A percentile compares a stretch with the other conserved stretches of the same genome.
Evolutionary conservation across 2,329 filamentous ascomycete genomes (phyloP).

Genomic region (Diaporthe sp.): DNA sequence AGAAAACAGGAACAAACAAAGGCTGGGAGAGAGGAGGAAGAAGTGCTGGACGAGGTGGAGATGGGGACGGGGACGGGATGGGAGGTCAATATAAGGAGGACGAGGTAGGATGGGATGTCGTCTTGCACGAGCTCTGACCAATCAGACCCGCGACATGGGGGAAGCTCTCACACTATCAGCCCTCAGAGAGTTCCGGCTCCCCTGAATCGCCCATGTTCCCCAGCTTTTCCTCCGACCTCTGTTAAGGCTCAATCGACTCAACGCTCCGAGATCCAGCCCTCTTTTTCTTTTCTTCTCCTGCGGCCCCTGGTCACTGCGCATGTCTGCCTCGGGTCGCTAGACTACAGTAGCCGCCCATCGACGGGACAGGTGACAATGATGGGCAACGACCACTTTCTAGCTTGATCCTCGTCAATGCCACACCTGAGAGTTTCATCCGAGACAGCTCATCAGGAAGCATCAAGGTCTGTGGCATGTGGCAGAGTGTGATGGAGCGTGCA

Average conservation of each 20-base stretch:
- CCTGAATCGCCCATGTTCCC: slow-evolving; percentile 26
- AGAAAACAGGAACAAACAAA: slow-evolving; percentile 36
- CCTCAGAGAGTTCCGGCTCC: slow-evolving; percentile 32
- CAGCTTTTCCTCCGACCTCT: slow-evolving; percentile 30
- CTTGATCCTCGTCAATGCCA: slow-evolving; percentile 24
- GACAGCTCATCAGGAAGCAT: slow-evolving; percentile 1
- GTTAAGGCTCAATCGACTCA: slow-evolving; percentile 22
- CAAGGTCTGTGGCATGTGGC: not conserved
- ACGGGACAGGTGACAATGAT: not conserved
- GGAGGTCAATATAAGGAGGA: slow-evolving; percentile 43
- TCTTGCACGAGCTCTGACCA: slow-evolving; percentile 47
- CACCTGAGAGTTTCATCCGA: slow-evolving; percentile 26
- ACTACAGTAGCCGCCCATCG: slow-evolving; percentile 11
- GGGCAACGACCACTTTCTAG: not conserved
- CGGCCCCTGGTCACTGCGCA: not conserved
- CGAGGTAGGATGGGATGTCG: slow-evolving; percentile 40
- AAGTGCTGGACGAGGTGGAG: slow-evolving; percentile 37
- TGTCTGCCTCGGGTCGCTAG: not conserved
- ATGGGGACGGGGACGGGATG: slow-evolving; percentile 46
- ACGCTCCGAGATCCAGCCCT: slow-evolving; percentile 22
- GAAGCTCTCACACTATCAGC: slow-evolving; percentile 43
- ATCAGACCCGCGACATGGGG: slow-evolving; percentile 46
- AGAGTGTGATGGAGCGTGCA: not conserved
- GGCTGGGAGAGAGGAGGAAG: slow-evolving; percentile 41
- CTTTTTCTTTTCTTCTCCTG: not conserved